Conservation (phyloP, 2,329 filamentous ascomycete species). For the Cucurbitaria berberidis region DNA sequence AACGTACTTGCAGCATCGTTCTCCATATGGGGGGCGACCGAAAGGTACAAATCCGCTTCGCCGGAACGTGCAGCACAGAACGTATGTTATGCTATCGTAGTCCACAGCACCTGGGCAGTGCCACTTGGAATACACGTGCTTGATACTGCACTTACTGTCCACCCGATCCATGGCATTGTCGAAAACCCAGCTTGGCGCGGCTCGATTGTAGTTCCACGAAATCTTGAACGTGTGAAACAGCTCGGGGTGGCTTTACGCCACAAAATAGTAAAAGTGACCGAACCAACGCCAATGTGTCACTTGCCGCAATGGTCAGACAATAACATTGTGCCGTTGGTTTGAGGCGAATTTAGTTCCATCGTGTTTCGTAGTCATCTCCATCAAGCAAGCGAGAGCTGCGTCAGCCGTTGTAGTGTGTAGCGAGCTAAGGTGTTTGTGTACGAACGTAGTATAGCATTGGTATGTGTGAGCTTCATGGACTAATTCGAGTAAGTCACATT, state of each 20-base stretch:
- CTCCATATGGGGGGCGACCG: not conserved
- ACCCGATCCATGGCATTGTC: not conserved
- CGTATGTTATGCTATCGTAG: not conserved
- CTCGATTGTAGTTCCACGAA: not conserved
- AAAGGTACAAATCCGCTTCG: not conserved
- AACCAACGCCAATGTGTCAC: conserved; percentile 2
- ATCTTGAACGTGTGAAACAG: not conserved
- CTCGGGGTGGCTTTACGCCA: not conserved
- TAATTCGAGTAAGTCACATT: not conserved
- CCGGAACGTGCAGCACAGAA: not conserved
- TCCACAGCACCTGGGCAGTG: not conserved
- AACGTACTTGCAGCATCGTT: not conserved
- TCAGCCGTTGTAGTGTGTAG: not conserved
- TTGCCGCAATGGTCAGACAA: not conserved
- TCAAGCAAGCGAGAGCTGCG: not conserved
- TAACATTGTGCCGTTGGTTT: not conserved
- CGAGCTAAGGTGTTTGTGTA: not conserved
- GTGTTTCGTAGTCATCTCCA: not conserved
- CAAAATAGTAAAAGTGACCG: not conserved
- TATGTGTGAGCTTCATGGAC: too few species aligned
- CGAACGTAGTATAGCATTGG: not conserved
- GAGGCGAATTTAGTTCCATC: not conserved
- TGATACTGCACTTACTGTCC: not conserved
- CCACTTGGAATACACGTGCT: not conserved
- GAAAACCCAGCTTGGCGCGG: not conserved